Conservation (phyloP, 768 basidiomycete genomes). For the Pisolithus albus region DNA sequence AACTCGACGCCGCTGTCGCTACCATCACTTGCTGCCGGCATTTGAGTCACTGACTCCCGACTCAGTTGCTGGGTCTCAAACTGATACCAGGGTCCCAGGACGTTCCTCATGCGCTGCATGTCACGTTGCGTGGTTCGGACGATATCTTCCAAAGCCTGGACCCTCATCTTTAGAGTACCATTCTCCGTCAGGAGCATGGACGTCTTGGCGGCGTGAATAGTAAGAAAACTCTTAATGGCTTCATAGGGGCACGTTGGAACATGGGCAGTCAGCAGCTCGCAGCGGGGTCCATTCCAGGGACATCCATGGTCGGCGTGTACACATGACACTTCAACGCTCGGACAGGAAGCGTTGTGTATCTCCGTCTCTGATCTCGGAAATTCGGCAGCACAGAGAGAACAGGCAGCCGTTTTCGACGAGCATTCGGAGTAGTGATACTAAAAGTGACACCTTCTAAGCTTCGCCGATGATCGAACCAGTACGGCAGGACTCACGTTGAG, state of each 20-base stretch:
- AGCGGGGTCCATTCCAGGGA: conserved; percentile 44
- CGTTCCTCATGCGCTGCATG: conserved; percentile 45
- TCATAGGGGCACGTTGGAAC: conserved; percentile 48
- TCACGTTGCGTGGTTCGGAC: conserved; percentile 50
- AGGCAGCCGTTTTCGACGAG: conserved; percentile 29
- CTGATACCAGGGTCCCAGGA: conserved; percentile 61
- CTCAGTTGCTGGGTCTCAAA: conserved; percentile 26
- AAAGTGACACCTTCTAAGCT: not conserved
- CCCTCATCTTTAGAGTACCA: conserved; percentile 47
- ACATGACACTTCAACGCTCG: conserved; percentile 35
- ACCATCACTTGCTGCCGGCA: conserved; percentile 1
- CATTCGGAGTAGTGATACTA: conserved; percentile 38
- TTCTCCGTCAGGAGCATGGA: conserved; percentile 57
- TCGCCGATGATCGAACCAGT: not conserved
- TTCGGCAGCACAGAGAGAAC: conserved; percentile 35
- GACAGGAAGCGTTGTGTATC: conserved; percentile 35
- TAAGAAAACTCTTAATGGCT: conserved; percentile 53
- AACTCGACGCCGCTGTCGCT: conserved; percentile 9
- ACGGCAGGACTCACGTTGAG: conserved; percentile 30
- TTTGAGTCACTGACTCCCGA: conserved; percentile 7
- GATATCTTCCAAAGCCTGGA: conserved; percentile 53
- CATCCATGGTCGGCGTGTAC: conserved; percentile 46
- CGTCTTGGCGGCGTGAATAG: conserved; percentile 33
- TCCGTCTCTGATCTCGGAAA: conserved; percentile 29
- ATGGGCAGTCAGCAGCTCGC: conserved; percentile 31